phyloP scores from a whole-genome alignment of 768 basidiomycete genomes.

The Russula ochroleuca region DNA sequence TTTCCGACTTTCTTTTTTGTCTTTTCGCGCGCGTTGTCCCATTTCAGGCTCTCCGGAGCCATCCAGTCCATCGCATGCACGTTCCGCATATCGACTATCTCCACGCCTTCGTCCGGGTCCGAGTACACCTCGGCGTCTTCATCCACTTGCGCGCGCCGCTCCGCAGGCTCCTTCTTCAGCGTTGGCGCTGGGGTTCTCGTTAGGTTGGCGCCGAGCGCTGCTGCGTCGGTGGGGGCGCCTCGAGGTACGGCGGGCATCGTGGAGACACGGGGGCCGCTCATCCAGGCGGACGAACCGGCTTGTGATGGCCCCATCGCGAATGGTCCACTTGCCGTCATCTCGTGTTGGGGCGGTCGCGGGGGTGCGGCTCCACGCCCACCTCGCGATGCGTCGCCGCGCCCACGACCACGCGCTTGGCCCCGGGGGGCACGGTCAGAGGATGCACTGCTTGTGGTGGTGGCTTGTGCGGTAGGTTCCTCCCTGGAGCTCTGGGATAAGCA shows the following conservation, averaged over 20 bases:
- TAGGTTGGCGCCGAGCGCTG: slow-evolving; percentile 47
- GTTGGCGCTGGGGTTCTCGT: slow-evolving; percentile 49
- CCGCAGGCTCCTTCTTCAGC: slow-evolving; percentile 39
- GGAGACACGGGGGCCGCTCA: slow-evolving; percentile 51
- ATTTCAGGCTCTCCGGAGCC: slow-evolving; percentile 72
- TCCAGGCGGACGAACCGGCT: slow-evolving; percentile 52
- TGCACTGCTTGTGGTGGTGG: slow-evolving; percentile 27
- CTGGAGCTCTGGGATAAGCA: slow-evolving; percentile 35
- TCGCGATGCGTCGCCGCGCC: slow-evolving; percentile 51
- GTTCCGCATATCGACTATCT: slow-evolving; percentile 80
- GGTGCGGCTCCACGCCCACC: slow-evolving; percentile 40
- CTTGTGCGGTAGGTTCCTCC: slow-evolving; percentile 50
- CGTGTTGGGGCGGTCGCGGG: slow-evolving; percentile 47
- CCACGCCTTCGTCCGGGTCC: slow-evolving; percentile 82
- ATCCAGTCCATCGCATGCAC: slow-evolving; percentile 81
- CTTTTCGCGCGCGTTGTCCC: slow-evolving; percentile 40
- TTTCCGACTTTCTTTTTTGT: slow-evolving; percentile 33
- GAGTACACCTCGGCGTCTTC: slow-evolving; percentile 72
- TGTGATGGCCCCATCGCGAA: slow-evolving; percentile 83
- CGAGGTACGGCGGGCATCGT: slow-evolving; percentile 49
- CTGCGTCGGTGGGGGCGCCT: slow-evolving; percentile 33
- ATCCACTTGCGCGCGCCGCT: slow-evolving; percentile 34
- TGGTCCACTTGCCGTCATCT: slow-evolving; percentile 84
- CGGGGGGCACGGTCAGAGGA: slow-evolving; percentile 47
- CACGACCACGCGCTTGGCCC: slow-evolving; percentile 36